Evolutionary conservation across 1,284 basidiomycete genomes (phyloP).

Genomic region (Ceratobasidium sp.): DNA sequence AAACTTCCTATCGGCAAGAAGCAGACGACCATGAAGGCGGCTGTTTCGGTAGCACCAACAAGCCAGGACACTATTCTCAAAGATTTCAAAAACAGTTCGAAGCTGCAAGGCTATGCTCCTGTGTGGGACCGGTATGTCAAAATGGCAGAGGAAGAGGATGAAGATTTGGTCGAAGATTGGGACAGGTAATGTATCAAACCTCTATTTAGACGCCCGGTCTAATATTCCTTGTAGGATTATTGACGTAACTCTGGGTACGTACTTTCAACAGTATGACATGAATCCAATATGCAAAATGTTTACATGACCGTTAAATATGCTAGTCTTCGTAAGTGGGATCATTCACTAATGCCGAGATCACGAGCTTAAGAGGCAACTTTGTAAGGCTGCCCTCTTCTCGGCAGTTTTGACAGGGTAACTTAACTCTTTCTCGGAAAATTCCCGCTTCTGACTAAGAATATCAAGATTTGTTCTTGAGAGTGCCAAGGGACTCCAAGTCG

Average conservation of each 20-base stretch:
- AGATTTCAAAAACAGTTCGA: not conserved
- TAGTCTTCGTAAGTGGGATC: not conserved
- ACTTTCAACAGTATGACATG: too few relatives aligned
- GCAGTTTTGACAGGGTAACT: constrained; percentile 14
- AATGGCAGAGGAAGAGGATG: constrained; percentile 3
- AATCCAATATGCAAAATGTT: too few relatives aligned
- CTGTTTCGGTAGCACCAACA: not conserved
- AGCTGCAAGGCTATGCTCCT: not conserved
- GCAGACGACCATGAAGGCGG: not conserved
- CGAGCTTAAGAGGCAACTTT: not conserved
- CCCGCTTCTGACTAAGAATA: too few relatives aligned
- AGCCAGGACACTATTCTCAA: not conserved
- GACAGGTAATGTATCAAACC: not conserved
- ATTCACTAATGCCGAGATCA: not conserved
- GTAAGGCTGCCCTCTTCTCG: constrained; percentile 18
- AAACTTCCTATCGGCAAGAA: not conserved
- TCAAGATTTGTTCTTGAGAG: constrained; percentile 12
- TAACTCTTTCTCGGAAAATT: not conserved
- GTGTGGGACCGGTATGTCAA: constrained; percentile 22
- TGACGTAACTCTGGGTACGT: constrained; percentile 8
- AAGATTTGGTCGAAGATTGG: constrained; percentile 12
- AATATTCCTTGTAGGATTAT: not conserved
- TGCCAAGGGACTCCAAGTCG: constrained; percentile 1
- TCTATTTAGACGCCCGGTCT: not conserved
- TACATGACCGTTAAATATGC: too few relatives aligned